Evolutionary conservation across 768 basidiomycete genomes (phyloP).

Genomic region (Termitomyces sp.): DNA sequence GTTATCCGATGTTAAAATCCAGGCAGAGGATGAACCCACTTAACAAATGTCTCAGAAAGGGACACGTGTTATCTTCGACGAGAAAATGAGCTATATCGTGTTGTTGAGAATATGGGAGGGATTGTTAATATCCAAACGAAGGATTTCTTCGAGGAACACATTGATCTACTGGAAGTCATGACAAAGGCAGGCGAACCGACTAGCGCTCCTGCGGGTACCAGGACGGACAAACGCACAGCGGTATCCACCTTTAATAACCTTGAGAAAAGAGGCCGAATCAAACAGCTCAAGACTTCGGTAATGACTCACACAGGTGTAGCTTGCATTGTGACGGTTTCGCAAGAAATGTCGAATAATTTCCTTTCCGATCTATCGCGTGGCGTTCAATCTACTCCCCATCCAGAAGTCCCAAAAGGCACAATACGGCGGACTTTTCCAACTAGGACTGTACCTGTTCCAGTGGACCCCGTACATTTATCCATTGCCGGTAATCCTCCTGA

Average conservation of each 20-base stretch:
- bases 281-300: slow-evolving; percentile 64
- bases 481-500: slow-evolving; percentile 41
- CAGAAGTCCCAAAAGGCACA: slow-evolving; percentile 29
- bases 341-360: slow-evolving; percentile 52
- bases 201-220: slow-evolving; percentile 64
- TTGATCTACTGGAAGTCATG: slow-evolving; percentile 54
- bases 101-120: slow-evolving; percentile 64
- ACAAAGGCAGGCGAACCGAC: slow-evolving; percentile 58
- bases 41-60: slow-evolving; percentile 5
- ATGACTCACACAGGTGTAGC: slow-evolving; percentile 54
- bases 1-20: too few species aligned
- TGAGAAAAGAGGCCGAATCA: slow-evolving; percentile 64
- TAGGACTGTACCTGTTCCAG: slow-evolving; percentile 17
- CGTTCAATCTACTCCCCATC: slow-evolving; percentile 27
- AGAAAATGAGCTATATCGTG: slow-evolving; percentile 71
- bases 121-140: slow-evolving; percentile 61
- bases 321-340: slow-evolving; percentile 49
- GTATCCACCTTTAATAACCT: slow-evolving; percentile 53
- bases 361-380: slow-evolving; percentile 48
- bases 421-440: slow-evolving; percentile 16
- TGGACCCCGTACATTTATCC: slow-evolving; percentile 28
- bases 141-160: slow-evolving; percentile 66
- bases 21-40: not conserved
- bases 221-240: slow-evolving; percentile 71
- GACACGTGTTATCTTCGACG: slow-evolving; percentile 57